A percentile compares a stretch with the other conserved stretches of the same genome.
Conservation (phyloP, 306 rosid genomes). For the Mimosa pudica region DNA sequence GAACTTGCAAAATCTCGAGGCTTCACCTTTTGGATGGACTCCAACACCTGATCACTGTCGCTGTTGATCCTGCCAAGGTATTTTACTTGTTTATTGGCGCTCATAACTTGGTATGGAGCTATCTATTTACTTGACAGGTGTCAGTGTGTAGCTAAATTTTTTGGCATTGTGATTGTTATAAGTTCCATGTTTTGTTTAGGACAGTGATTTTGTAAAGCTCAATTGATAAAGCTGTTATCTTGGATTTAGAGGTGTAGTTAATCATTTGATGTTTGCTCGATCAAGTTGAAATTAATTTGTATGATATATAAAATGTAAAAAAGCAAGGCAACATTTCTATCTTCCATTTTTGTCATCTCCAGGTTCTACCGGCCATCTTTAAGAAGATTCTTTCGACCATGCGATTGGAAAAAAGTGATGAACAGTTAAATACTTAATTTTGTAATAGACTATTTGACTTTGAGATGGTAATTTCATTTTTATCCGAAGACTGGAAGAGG, state of each 20-base stretch:
- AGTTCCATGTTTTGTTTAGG: neutral
- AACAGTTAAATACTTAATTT: too few relatives aligned
- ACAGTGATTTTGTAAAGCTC: neutral
- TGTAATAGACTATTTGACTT: too few relatives aligned
- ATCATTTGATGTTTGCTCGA: neutral
- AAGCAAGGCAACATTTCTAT: too few relatives aligned
- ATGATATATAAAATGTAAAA: too few relatives aligned
- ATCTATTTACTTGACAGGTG: neutral
- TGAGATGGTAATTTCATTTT: too few relatives aligned
- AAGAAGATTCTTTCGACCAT: too few relatives aligned
- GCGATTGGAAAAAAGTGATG: too few relatives aligned
- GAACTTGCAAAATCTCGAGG: constrained; percentile 38
- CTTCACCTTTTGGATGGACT: constrained; percentile 38
- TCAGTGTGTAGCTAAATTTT: neutral
- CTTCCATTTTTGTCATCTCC: too few relatives aligned
- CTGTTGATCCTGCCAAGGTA: neutral
- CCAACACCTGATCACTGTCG: neutral
- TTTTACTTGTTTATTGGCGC: neutral
- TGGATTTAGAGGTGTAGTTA: neutral
- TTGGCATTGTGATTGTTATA: neutral
- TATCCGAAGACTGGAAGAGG: neutral
- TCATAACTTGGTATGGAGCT: neutral
- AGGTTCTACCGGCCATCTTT: too few relatives aligned
- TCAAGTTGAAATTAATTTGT: neutral
- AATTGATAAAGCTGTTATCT: neutral